Evolutionary conservation across 108 stramenopile species (phyloP).

Genomic region (Parietichytrium sp.): DNA sequence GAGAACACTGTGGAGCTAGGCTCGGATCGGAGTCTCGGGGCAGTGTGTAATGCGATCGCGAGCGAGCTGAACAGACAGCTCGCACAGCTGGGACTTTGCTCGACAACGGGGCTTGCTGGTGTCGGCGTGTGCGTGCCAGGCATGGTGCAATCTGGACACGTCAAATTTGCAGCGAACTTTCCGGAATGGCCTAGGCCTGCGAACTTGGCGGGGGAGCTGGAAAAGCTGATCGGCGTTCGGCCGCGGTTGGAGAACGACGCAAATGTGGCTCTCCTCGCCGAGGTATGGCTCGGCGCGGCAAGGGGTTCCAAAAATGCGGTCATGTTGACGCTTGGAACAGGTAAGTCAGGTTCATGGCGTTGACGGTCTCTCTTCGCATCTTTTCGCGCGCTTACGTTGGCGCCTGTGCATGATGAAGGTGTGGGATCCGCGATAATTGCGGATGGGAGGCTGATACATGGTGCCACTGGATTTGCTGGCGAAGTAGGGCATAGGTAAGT

Average conservation of each 20-base stretch:
- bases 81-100: too few relatives aligned
- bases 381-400: too few relatives aligned
- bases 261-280: not conserved
- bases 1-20: too few relatives aligned
- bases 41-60: too few relatives aligned
- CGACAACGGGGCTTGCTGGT: too few relatives aligned
- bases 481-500: slow-evolving; percentile 6
- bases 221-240: not conserved
- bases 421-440: not conserved
- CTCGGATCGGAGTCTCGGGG: too few relatives aligned
- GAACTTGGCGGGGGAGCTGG: not conserved
- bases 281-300: not conserved
- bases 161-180: not conserved
- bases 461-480: not conserved
- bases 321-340: not conserved
- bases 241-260: not conserved
- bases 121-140: slow-evolving; percentile 32
- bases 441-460: not conserved
- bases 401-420: too few relatives aligned
- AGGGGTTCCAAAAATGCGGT: not conserved
- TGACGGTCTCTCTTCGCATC: too few relatives aligned
- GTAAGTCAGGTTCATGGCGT: too few relatives aligned
- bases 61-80: too few relatives aligned
- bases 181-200: slow-evolving; percentile 26
- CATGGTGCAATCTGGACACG: not conserved